Evolutionary conservation across 1,139 yeast genomes (phyloP), one percentile per base, ranked within the genome.

Genomic region (Magnusiomyces starmeri): DNA sequence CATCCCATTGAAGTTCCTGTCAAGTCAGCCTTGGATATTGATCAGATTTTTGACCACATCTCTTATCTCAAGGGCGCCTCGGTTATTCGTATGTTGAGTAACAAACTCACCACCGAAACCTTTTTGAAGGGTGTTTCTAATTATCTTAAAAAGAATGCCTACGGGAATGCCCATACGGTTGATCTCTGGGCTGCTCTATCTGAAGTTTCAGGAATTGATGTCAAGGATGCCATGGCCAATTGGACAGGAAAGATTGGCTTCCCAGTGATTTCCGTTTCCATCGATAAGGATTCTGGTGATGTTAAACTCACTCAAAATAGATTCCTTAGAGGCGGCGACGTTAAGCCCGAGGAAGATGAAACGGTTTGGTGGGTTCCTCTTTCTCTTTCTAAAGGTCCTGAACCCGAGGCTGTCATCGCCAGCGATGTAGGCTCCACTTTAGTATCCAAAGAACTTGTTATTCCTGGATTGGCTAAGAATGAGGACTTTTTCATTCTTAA

Each of bases 201-300:
- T 40, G 83, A 81, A 52, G 90, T 81, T 24, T 78, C 87, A 27
- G 90, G 90, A 43, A 78, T 83, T 65, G 87, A 88, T 55, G 85
- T 88, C 51, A 76, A 76, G 57, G 67, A 72, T 55, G 81, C 83
- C 60, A 87, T 88, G 95, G 78, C 81, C 59, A 74, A 79, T 51
- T 88, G 96, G 96, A 86, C 92, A 53, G 78, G 81, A 59, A 79
- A 82, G 65, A 82, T 85, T 56, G 96, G 96, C 4, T 87, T 76
- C 72, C 96, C 96, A n/a, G 76, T 87, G 18, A 72, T 88, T 48
- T 73, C 80, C 51, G 92, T 85, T 29, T 66, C 70, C 43, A 82
- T 77, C 62, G 68, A 70, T 40, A 72, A 57, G 41, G 45, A 49
- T 12, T 44, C 52, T 25, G 55, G 55, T 16, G 55, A 53, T 34